Evolutionary conservation across 768 basidiomycete genomes (phyloP), one percentile per base, ranked within the genome.

Genomic region (Lyophyllum semitale): DNA sequence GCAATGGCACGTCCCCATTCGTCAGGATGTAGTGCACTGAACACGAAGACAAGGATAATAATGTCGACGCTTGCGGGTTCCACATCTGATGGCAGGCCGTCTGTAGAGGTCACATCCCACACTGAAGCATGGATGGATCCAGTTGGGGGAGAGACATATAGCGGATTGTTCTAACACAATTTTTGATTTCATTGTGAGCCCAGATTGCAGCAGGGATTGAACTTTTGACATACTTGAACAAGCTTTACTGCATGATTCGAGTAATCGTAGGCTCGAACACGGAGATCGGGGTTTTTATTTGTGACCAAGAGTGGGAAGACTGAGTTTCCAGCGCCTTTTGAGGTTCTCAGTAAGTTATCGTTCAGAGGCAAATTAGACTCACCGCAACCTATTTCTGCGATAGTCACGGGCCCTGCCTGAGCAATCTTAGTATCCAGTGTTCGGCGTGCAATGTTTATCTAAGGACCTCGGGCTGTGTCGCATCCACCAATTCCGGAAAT

Each of bases 351-450:
- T 58, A 42, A 20, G 35, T 32, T 30, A 15, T 13, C 22, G 15
- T 18, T 15, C 18, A 40, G 41, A 13, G 17, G 5, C 6, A 23
- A 9, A n/a, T 4, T n/a, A 20, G 13, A 66, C 82, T 59, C 57
- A 90, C 90, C 95, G 67, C 95, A 98, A 22, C 97, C 97, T 25
- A 98, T 82, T 71, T 99, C 97, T 42, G 87, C 85, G 20, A 98
- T 83, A 2, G 79, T 80, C 47, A 82, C 76, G 0, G 83, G 81
- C 13, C 95, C 95, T 48, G 93, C 93, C 89, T 94, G 66, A 51
- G 37, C 32, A 52, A 51, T 53, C 41, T 61, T 49, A 55, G 60
- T 48, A 51, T 54, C 49, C 33, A 27, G 38, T 22, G 37, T n/a
- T 50, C 51, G 20, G 55, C 53, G 26, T 43, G 13, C 41, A 30